Base-by-base conservation (phyloP, 2,329 filamentous ascomycete genomes). In the Aurifilum marmelostoma region DNA sequence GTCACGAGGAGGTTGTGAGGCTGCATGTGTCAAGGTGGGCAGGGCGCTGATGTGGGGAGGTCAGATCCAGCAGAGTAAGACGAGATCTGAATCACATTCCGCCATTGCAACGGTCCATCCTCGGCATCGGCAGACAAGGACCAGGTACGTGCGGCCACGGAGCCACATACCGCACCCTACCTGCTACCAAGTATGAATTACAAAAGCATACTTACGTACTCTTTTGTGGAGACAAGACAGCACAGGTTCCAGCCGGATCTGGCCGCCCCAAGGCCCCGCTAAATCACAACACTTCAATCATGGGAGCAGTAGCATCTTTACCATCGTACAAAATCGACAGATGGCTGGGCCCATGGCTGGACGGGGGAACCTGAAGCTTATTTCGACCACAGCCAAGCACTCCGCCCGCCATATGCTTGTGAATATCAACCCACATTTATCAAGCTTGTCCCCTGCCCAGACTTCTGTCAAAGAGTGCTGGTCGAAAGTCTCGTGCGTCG, bases 311-410 rank as follows among this genome's bases (percentile, higher is more conserved):
- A 47, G 4, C 16, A 47, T 47, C 43, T 6, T 39, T 18, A 6
- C 18, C 6, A 47, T 47, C 41, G 37, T 6, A 18, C 41, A 18
- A 11, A 14, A 27, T 27, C n/a, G 50, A 24, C 50, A 27, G 50
- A n/a, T n/a, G 43, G 43, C 24, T 54, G 50, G 50, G n/a, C 41
- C 16, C n/a, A 24, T 52, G 47, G 21, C 47, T 21, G 6, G 43
- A 47, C 8, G 3, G 64, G 47, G 47, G 59, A 67, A 63, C 37
- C 50, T 63, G 67, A 69, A 66, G 67, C 64, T 69, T 69, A 69
- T 67, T 69, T 59, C 43, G 50, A 69, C 67, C 47, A 50, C 67
- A 69, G 29, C 27, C 12, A 29, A 37, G 21, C 29, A 63, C 27
- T 27, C 11, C 2, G 32, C 29, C 7, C 16, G 18, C 6, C 41